A percentile compares a stretch with the other conserved stretches of the same genome.
phyloP scores from a whole-genome alignment of 1,284 basidiomycete species.

The Rhodotorula glutinis region DNA sequence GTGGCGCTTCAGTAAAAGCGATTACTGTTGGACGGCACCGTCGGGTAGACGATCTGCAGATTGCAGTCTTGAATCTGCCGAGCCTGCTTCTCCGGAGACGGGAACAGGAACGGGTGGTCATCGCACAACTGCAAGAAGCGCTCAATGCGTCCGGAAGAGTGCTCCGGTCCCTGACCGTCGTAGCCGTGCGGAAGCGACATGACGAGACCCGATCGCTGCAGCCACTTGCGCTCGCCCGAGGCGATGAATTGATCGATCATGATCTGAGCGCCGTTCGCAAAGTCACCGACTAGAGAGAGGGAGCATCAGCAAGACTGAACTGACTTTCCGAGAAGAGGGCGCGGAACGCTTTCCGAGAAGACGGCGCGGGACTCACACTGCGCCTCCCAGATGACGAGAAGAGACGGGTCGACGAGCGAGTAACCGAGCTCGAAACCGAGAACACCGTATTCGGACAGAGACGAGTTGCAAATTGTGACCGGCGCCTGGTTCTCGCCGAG shows the following conservation, averaged over 20 bases:
- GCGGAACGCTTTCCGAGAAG: too few species aligned
- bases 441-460: constrained; percentile 89
- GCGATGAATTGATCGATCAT: constrained; percentile 99
- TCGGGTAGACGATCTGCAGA: constrained; percentile 59
- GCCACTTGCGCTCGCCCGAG: constrained; percentile 96
- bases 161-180: constrained; percentile 98
- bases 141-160: constrained; percentile 93
- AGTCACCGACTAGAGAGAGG: constrained; percentile 69
- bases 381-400: constrained; percentile 94
- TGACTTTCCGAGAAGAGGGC: too few species aligned
- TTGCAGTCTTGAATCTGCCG: constrained; percentile 98
- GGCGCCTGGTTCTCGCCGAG: constrained; percentile 80
- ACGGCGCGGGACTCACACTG: constrained; percentile 35
- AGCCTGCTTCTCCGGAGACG: constrained; percentile 81
- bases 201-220: constrained; percentile 90
- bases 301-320: neutral
- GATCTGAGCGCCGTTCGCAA: constrained; percentile 93
- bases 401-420: constrained; percentile 92
- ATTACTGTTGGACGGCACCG: neutral
- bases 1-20: too few species aligned
- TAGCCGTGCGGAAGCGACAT: constrained; percentile 94
- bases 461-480: constrained; percentile 96
- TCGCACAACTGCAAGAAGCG: constrained; percentile 97
- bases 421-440: constrained; percentile 99
- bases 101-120: constrained; percentile 91